Base-by-base conservation (phyloP, 1,284 basidiomycete genomes). In the Porogramme epimiltina region DNA sequence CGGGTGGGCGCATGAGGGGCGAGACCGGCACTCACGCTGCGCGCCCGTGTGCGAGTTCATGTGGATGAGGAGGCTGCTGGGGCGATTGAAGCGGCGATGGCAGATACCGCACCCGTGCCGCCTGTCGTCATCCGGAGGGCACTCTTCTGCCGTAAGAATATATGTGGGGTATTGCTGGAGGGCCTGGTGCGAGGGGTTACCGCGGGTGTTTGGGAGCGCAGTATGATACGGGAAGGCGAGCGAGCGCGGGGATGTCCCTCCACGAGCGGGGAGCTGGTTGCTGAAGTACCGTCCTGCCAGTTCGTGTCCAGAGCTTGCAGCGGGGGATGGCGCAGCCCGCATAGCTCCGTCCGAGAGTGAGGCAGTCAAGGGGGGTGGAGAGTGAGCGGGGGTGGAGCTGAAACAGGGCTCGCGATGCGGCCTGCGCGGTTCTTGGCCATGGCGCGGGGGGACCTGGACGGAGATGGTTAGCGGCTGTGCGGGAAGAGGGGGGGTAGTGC, bases 41-140 rank as follows among this genome's bases (percentile, higher is more conserved):
- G 79, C 87, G 18, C 87, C 87, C 16, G 87, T 89, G 67, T 90
- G 88, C 2, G 85, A 89, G 63, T 90, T 89, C 60, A 84, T 77
- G 66, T 90, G 87, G 52, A 88, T 89, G 52, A 79, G 74, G 52
- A 90, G 75, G 64, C 87, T 89, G 59, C 87, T 90, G 3, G 87
- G 88, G 8, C 88, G 78, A 66, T 89, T 89, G 73, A 90, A 90
- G 23, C 85, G 75, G 67, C 88, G 87, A 53, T 71, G 71, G 67
- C 87, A 90, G 36, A 79, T 81, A 0, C 77, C 75, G 57, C 87
- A 89, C 36, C 80, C 73, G 56, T 89, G 85, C 60, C 81, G 79
- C 60, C 81, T 80, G 47, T 66, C 66, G 36, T 64, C 64, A 47
- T 67, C 66, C 18, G 57, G 57, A 1, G 57, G 47, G 15, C 57